Conservation (phyloP, 1,284 basidiomycete genomes). For the Sphagnurus paluster region DNA sequence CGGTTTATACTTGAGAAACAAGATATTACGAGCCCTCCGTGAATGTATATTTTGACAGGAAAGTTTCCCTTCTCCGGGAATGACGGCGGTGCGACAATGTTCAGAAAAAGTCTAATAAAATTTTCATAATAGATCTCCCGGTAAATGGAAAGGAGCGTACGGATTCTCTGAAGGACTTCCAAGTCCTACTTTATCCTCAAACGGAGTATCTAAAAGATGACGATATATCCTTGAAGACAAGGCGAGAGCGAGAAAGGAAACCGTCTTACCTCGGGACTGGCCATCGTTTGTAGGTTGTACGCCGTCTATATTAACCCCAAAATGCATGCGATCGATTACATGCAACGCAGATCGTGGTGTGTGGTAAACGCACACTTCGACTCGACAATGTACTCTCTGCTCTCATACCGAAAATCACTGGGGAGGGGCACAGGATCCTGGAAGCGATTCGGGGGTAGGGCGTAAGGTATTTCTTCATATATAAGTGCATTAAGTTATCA, state of each 20-base stretch:
- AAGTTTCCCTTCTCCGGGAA: constrained; percentile 48
- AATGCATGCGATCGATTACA: background rate
- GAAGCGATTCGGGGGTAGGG: constrained; percentile 61
- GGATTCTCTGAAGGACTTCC: constrained; percentile 72
- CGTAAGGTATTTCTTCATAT: constrained; percentile 69
- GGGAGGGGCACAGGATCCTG: constrained; percentile 62
- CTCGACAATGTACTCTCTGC: constrained; percentile 63
- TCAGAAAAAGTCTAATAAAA: constrained; percentile 46
- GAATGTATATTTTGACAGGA: constrained; percentile 74
- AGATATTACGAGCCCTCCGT: constrained; percentile 56
- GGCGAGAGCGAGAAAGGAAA: background rate
- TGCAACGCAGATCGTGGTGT: background rate
- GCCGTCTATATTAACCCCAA: constrained; percentile 42
- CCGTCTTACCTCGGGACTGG: constrained; percentile 47
- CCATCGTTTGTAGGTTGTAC: constrained; percentile 65
- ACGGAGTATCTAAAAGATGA: constrained; percentile 37
- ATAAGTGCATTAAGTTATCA: background rate
- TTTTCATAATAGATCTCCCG: background rate
- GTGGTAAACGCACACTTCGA: constrained; percentile 42
- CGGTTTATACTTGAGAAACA: background rate
- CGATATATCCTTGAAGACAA: background rate
- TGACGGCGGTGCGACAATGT: constrained; percentile 65
- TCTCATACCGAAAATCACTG: constrained; percentile 50
- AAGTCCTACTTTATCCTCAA: constrained; percentile 59
- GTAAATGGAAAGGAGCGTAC: constrained; percentile 30